Conservation (phyloP, 208 protist species). For the Vickermania ingenoplastis region DNA sequence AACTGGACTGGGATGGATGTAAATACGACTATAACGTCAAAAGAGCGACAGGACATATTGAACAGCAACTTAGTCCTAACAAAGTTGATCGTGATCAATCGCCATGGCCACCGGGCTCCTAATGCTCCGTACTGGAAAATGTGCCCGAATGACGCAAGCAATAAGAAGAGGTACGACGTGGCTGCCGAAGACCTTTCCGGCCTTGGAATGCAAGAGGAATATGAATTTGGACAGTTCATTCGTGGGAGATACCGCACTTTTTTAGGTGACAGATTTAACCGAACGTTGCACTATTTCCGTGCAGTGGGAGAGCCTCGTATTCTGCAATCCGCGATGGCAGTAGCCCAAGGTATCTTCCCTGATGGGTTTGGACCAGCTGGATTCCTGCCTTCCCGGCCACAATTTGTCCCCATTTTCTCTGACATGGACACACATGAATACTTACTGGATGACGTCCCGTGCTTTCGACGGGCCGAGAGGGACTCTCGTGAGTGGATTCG, state of each 20-base stretch:
- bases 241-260: constrained; percentile 45
- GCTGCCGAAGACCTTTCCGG: constrained; percentile 57
- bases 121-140: constrained; percentile 69
- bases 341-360: constrained; percentile 67
- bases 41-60: constrained; percentile 21
- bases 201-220: constrained; percentile 77
- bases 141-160: constrained; percentile 54
- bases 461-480: constrained; percentile 61
- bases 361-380: constrained; percentile 66
- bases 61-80: constrained; percentile 46
- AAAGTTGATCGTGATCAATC: constrained; percentile 67
- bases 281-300: constrained; percentile 65
- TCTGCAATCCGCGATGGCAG: constrained; percentile 69
- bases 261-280: constrained; percentile 62
- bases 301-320: constrained; percentile 80
- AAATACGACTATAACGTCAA: constrained; percentile 21
- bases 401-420: constrained; percentile 78
- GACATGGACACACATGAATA: constrained; percentile 86
- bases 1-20: constrained; percentile 34
- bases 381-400: constrained; percentile 54
- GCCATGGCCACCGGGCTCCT: constrained; percentile 71
- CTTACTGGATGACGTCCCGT: constrained; percentile 76
- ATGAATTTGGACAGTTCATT: constrained; percentile 55
- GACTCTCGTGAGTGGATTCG: constrained; percentile 64
- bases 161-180: constrained; percentile 42